A percentile compares a stretch with the other conserved stretches of the same genome.
These are phyloP conservation scores for Forsythia viridissima DNA, from an alignment of 257 asterid genomes.

Conservation along the genomic window DNA sequence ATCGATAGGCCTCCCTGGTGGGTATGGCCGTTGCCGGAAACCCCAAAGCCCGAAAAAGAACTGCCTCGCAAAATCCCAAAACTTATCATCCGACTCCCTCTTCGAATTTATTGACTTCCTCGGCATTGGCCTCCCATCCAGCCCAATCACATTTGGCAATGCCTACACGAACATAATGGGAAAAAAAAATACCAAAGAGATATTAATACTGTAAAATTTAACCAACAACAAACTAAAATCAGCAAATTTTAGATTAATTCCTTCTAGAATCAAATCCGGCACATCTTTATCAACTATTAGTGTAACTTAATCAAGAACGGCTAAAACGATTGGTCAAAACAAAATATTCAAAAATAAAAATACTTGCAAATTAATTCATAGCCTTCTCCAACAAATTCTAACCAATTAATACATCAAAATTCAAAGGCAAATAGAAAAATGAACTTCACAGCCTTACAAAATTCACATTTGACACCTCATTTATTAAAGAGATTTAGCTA, in stretches of 20 bases:
- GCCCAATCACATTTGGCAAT: slow-evolving; percentile 84
- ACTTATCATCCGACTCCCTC: slow-evolving; percentile 77
- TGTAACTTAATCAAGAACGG: background rate
- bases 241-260: background rate
- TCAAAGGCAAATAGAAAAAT: background rate
- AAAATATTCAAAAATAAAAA: background rate
- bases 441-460: background rate
- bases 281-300: slow-evolving; percentile 19
- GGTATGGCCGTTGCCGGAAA: slow-evolving; percentile 91
- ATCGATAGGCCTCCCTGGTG: slow-evolving; percentile 90
- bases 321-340: background rate
- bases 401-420: background rate
- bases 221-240: background rate
- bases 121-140: slow-evolving; percentile 98
- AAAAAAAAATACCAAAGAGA: slow-evolving; percentile 10
- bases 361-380: background rate
- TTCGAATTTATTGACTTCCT: slow-evolving; percentile 74
- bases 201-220: background rate
- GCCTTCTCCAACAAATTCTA: background rate
- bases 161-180: slow-evolving; percentile 57
- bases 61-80: slow-evolving; percentile 95
- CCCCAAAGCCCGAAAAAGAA: slow-evolving; percentile 99
- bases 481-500: background rate
- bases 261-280: slow-evolving; percentile 3
- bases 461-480: background rate